Percentiles rank a stretch among this genome's conserved stretches.
Evolutionary conservation across 176 grass and related monocot genomes (phyloP).

Genomic region (Raddia distichophylla): DNA sequence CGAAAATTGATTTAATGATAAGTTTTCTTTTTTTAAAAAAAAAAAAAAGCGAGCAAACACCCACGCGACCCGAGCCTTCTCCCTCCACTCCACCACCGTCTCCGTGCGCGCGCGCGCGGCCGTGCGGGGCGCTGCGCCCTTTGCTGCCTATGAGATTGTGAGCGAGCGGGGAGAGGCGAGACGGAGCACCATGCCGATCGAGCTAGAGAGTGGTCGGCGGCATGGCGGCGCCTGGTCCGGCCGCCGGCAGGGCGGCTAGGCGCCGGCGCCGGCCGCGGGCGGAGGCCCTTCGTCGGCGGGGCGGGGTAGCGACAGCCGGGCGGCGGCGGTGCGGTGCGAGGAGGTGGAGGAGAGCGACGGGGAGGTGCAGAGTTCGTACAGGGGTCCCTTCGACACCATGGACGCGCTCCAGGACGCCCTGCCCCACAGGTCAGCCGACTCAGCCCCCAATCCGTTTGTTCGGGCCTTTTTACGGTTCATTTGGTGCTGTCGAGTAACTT

Average conservation of each 20-base stretch:
- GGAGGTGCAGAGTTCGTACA: slow-evolving; percentile 78
- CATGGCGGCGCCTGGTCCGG: slow-evolving; percentile 11
- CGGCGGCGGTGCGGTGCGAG: slow-evolving; percentile 26
- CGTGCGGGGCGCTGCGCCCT: too few species aligned
- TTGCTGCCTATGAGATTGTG: slow-evolving; percentile 53
- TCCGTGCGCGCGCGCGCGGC: slow-evolving; percentile 40
- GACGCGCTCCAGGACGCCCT: slow-evolving; percentile 76
- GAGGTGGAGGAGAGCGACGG: slow-evolving; percentile 54
- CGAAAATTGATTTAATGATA: too few species aligned
- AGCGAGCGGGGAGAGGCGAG: background rate
- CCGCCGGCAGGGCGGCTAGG: background rate
- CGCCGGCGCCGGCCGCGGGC: slow-evolving; percentile 8
- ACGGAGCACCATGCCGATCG: slow-evolving; percentile 56
- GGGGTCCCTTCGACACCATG: slow-evolving; percentile 74
- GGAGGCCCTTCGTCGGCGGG: slow-evolving; percentile 48
- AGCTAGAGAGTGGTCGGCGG: slow-evolving; percentile 41
- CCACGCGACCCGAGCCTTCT: slow-evolving; percentile 7
- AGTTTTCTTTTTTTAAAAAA: too few species aligned
- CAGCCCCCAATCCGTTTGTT: slow-evolving; percentile 6
- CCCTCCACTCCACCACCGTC: background rate
- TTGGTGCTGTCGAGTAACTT: background rate
- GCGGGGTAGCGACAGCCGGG: slow-evolving; percentile 55
- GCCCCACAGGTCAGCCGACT: slow-evolving; percentile 67
- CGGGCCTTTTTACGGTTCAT: background rate
- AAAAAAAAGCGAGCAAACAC: slow-evolving; percentile 7